These are phyloP conservation scores for Alternaria alternata DNA, from an alignment of 2,329 filamentous ascomycete species.

Conservation along the genomic window DNA sequence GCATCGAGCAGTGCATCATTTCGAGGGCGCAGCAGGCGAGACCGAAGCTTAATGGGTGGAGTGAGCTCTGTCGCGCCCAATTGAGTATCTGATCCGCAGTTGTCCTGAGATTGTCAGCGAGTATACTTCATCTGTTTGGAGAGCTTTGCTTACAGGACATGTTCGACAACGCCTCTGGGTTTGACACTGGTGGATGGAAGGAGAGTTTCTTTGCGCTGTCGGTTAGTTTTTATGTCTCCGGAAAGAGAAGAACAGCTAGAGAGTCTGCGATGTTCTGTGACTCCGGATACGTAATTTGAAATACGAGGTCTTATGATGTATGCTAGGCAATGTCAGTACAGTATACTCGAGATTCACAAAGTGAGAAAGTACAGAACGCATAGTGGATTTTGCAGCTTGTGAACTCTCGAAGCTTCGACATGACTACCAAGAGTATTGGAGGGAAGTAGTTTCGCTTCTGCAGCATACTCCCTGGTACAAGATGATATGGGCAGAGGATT, in stretches of 20 bases:
- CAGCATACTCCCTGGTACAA: not conserved
- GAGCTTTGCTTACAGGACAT: conserved; percentile 16
- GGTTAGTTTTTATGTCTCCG: not conserved
- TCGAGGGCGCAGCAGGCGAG: conserved; percentile 90
- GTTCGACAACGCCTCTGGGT: conserved; percentile 16
- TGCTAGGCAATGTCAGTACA: not conserved
- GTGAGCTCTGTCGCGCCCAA: conserved; percentile 84
- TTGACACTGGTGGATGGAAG: conserved; percentile 5
- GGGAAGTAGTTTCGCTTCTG: not conserved
- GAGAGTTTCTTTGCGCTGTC: not conserved
- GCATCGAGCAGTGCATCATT: conserved; percentile 93
- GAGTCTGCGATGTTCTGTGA: not conserved
- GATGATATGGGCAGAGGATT: not conserved
- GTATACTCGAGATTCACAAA: not conserved
- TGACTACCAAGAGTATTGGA: not conserved
- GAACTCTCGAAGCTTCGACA: not conserved
- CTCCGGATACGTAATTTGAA: not conserved
- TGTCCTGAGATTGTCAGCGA: conserved; percentile 61
- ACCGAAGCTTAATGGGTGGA: conserved; percentile 91
- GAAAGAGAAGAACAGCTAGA: not conserved
- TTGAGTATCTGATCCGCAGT: conserved; percentile 83
- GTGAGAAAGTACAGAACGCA: not conserved
- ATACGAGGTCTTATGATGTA: not conserved
- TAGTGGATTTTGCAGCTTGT: not conserved
- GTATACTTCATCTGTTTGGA: not conserved